These are phyloP conservation scores for Eutrema yunnanense DNA, from an alignment of 345 rosid genomes.

Conservation along the genomic window DNA sequence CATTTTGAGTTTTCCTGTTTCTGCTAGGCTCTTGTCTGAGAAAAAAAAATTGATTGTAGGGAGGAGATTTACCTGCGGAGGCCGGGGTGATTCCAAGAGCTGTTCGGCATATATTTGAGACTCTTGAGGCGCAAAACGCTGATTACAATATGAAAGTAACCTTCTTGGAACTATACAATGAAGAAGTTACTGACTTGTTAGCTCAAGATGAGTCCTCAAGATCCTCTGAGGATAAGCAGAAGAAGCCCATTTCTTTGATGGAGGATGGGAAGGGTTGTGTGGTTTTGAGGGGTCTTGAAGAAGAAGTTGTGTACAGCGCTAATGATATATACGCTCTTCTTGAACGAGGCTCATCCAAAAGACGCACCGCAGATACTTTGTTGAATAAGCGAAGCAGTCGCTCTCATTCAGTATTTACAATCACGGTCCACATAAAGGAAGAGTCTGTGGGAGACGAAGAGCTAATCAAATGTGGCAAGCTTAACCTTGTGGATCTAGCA, in stretches of 20 bases:
- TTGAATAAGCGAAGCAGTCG: conserved; percentile 94
- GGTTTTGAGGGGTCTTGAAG: conserved; percentile 85
- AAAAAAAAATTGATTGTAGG: conserved; percentile 31
- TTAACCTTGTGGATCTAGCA: conserved; percentile 96
- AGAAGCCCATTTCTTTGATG: conserved; percentile 80
- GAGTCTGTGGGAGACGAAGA: conserved; percentile 82
- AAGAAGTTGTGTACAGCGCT: conserved; percentile 87
- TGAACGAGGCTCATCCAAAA: conserved; percentile 76
- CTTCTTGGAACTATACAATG: conserved; percentile 88
- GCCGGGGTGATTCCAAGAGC: conserved; percentile 96
- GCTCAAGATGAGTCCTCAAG: conserved; percentile 67
- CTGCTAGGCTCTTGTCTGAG: neutral
- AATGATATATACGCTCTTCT: conserved; percentile 76
- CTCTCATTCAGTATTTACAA: conserved; percentile 91
- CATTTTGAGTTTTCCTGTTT: neutral
- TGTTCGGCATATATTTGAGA: conserved; percentile 77
- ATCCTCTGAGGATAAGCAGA: conserved; percentile 60
- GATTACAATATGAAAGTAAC: conserved; percentile 91
- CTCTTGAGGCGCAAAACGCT: conserved; percentile 79
- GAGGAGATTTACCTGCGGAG: conserved; percentile 85
- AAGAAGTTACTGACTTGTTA: conserved; percentile 80
- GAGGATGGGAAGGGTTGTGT: conserved; percentile 94
- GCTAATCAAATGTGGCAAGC: conserved; percentile 91
- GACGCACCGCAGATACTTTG: conserved; percentile 87
- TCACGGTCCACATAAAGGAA: conserved; percentile 73